A percentile compares a stretch with the other conserved stretches of the same genome.
These are phyloP conservation scores for Fusarium sp. DNA, from an alignment of 2,329 filamentous ascomycete genomes.

Conservation along the genomic window DNA sequence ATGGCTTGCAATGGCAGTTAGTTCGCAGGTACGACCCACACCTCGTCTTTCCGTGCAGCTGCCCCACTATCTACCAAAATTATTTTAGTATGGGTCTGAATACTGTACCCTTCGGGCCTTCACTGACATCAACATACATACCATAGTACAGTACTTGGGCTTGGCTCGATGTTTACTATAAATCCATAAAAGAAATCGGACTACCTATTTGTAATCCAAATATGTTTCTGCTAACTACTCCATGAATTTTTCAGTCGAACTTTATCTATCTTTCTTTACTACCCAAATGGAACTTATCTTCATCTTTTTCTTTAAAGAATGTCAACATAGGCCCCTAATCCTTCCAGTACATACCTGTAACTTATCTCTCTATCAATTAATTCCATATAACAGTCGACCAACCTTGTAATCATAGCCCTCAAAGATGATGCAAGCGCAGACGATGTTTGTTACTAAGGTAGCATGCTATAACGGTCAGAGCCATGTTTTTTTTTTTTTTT, in stretches of 20 bases:
- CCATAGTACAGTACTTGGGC: not conserved
- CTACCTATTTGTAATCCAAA: not conserved
- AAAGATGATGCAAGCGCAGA: too few relatives aligned
- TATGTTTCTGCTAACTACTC: not conserved
- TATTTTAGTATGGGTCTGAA: not conserved
- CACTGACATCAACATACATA: not conserved
- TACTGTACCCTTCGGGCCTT: not conserved
- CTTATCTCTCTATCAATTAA: not conserved
- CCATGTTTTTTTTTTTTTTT: not conserved
- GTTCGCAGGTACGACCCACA: not conserved
- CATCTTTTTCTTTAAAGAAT: not conserved
- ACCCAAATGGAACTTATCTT: not conserved
- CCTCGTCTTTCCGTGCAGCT: not conserved
- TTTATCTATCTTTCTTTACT: not conserved
- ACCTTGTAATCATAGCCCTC: not conserved
- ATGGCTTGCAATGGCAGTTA: not conserved
- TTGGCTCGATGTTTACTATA: not conserved
- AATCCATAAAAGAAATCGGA: not conserved
- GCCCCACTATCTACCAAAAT: not conserved
- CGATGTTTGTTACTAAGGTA: not conserved
- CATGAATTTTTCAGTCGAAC: not conserved
- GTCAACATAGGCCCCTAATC: not conserved
- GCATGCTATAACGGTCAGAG: not conserved
- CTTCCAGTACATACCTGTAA: not conserved
- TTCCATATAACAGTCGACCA: not conserved